A percentile compares a stretch with the other conserved stretches of the same genome.
These are phyloP conservation scores for Zanthoxylum bungeanum DNA, from an alignment of 345 rosid species.

Conservation along the genomic window DNA sequence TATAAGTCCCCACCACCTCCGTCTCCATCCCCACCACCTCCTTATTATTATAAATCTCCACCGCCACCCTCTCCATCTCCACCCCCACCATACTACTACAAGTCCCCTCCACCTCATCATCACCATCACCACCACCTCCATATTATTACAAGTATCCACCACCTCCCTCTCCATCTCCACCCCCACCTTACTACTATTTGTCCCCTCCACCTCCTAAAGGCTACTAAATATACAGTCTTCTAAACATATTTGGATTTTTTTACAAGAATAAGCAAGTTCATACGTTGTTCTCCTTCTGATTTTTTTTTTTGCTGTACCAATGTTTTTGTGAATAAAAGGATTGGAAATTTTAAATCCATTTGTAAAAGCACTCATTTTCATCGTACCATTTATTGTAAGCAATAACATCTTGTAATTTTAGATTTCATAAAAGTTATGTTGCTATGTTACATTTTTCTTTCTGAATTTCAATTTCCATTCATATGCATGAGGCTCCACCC, in stretches of 20 bases:
- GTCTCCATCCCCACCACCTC: too few relatives aligned
- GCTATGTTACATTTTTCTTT: neutral
- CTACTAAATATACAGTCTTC: neutral
- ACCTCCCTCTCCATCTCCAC: neutral
- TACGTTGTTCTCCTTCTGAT: neutral
- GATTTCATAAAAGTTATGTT: neutral
- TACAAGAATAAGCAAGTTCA: neutral
- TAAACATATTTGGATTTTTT: neutral
- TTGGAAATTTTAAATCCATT: neutral
- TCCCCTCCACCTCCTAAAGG: constrained; percentile 17
- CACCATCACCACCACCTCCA: constrained; percentile 5
- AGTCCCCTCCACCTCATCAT: constrained; percentile 10
- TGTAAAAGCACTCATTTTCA: neutral
- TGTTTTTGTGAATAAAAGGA: neutral
- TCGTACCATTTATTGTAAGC: neutral
- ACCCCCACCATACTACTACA: neutral
- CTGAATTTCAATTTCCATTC: neutral
- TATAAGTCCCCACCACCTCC: too few relatives aligned
- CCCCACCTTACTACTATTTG: neutral
- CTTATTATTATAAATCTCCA: neutral
- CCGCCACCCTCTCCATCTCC: too few relatives aligned
- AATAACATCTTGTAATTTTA: neutral
- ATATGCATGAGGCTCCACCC: too few relatives aligned
- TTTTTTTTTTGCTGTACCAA: neutral
- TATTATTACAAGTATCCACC: constrained; percentile 5